phyloP scores from a whole-genome alignment of 371 early-diverging fungal species.

The Rhizomucor miehei region DNA sequence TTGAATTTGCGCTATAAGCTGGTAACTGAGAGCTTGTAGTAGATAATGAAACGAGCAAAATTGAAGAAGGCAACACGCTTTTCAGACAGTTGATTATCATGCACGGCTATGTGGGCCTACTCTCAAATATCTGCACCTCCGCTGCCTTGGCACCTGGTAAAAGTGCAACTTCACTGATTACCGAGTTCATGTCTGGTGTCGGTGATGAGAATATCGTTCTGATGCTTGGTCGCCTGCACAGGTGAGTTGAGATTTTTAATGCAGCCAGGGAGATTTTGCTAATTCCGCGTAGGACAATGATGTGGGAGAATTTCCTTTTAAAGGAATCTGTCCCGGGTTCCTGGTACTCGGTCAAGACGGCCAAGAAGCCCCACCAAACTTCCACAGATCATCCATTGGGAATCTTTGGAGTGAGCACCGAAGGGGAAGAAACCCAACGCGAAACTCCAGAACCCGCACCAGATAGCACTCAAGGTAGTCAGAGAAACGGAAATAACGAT shows the following conservation, averaged over 20 bases:
- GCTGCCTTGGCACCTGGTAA: conserved; percentile 65
- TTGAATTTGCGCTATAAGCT: neutral
- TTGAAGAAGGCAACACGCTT: conserved; percentile 48
- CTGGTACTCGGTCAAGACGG: conserved; percentile 59
- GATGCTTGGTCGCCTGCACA: conserved; percentile 63
- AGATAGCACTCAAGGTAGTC: neutral
- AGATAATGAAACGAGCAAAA: conserved; percentile 45
- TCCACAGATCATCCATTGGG: conserved; percentile 38
- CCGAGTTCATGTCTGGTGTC: conserved; percentile 55
- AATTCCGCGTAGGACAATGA: conserved; percentile 43
- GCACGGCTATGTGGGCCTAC: conserved; percentile 61
- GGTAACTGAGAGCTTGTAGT: neutral
- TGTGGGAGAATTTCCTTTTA: conserved; percentile 66
- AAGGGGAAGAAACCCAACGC: conserved; percentile 2
- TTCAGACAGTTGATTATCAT: conserved; percentile 61
- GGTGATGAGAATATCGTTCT: conserved; percentile 53
- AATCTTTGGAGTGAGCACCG: conserved; percentile 25
- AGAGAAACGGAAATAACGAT: conserved; percentile 21
- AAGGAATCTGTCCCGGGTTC: conserved; percentile 61
- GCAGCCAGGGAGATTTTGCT: neutral
- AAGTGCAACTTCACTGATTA: conserved; percentile 57
- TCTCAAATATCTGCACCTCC: conserved; percentile 75
- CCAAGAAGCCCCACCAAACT: conserved; percentile 19
- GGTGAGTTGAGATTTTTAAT: conserved; percentile 28
- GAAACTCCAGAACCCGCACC: conserved; percentile 5